Base-by-base conservation (phyloP, 148 eudicot genomes). In the Cornus florida region DNA sequence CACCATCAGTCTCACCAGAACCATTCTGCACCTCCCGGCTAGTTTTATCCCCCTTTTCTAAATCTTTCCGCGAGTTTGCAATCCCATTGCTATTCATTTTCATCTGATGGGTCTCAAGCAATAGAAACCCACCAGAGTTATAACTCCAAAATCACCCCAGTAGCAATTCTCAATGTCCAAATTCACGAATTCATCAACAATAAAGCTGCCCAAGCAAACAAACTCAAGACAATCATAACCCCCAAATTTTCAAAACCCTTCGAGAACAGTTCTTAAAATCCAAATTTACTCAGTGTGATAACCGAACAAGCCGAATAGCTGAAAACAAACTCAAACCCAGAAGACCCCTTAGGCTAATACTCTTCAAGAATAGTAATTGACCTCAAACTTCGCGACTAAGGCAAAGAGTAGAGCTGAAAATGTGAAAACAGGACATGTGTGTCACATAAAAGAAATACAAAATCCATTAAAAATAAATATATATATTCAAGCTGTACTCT, bases 1-100 rank as follows among this genome's bases (percentile, higher is more conserved):
- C 38, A 23, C 31, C 31, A 48, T 14, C 17, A 59, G 38, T 78
- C 12, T n/a, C 64, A 48, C 76, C 82, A 64, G 16, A 20, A 64
- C 28, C 68, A 39, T n/a, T 77, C 50, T 69, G 48, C n/a, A 33
- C 62, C 70, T 70, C 84, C 33, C 68, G 59, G 35, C 70, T 72
- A 69, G 43, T 69, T 66, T 82, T 39, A 50, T 31, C 64, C 53
- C 67, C 66, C 32, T 46, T 35, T 16, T 76, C 82, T 64, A 48
- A 56, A 31, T 20, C 46, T 57, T 72, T 39, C 3, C 50, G 72
- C 9, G 46, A 23, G 38, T 67, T 65, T 65, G 48, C 59, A 80
- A 31, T 66, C 76, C 78, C 84, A 74, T 81, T 77, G 73, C 66
- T 31, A 16, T 41, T 84, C 91, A 88, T 88, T 76, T 74, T 53